These are phyloP conservation scores for Ceratorhiza oryzae-sativae DNA, from an alignment of 1,284 basidiomycete genomes.

Conservation along the genomic window DNA sequence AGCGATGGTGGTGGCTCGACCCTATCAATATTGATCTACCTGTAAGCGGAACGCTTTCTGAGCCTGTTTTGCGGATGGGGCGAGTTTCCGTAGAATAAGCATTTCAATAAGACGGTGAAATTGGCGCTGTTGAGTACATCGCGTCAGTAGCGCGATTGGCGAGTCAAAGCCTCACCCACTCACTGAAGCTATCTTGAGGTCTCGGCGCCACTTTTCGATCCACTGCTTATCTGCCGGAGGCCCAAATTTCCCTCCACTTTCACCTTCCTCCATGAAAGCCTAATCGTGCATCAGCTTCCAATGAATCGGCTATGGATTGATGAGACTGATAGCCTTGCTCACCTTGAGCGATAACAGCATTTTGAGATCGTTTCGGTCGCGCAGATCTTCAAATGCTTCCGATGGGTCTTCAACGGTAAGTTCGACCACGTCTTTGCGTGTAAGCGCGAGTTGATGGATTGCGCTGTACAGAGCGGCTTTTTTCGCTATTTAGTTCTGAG, in stretches of 20 bases:
- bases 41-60: slow-evolving; percentile 73
- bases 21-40: slow-evolving; percentile 42
- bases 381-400: slow-evolving; percentile 92
- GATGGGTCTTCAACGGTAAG: slow-evolving; percentile 97
- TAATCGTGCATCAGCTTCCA: slow-evolving; percentile 52
- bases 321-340: slow-evolving; percentile 62
- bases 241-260: slow-evolving; percentile 65
- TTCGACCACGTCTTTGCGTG: slow-evolving; percentile 76
- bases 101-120: slow-evolving; percentile 93
- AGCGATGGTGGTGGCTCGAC: slow-evolving; percentile 41
- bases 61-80: slow-evolving; percentile 64
- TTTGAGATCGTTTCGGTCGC: slow-evolving; percentile 89
- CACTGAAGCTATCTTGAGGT: slow-evolving; percentile 90
- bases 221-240: slow-evolving; percentile 81
- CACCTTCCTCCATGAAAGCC: slow-evolving; percentile 45
- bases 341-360: slow-evolving; percentile 68
- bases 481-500: neutral
- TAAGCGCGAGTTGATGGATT: slow-evolving; percentile 80
- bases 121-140: slow-evolving; percentile 72
- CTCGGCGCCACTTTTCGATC: slow-evolving; percentile 79
- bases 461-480: slow-evolving; percentile 85
- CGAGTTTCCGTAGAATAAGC: slow-evolving; percentile 79
- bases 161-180: slow-evolving; percentile 47
- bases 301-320: slow-evolving; percentile 58
- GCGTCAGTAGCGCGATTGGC: neutral